Base-by-base conservation (phyloP, 1,284 basidiomycete genomes). In the Sanghuangporus weigelae region DNA sequence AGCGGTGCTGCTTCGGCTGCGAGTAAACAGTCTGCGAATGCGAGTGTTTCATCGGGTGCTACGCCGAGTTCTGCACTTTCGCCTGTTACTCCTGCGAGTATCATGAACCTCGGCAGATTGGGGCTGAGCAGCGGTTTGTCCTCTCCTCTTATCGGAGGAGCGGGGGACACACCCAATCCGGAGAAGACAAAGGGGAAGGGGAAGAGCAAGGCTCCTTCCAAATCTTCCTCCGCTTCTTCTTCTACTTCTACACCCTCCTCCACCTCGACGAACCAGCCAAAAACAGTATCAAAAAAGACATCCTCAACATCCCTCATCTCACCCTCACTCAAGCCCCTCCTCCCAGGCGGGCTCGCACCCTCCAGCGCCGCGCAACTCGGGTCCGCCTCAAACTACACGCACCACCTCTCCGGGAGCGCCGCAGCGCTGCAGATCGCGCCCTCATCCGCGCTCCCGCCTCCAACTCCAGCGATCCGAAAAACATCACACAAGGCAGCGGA, bases 401-500 rank as follows among this genome's bases (percentile, higher is more conserved):
- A 69, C 70, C 1, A 60, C 60, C 16, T 73, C 71, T 38, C 69
- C 5, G 53, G 68, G 35, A 40, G 61, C 5, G 62, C 70, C 0
- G 66, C 69, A n/a, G 63, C 71, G 16, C 51, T 69, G 39, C 53
- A 67, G 16, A 64, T 69, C 51, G 62, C 70, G 8, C 62, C 73
- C 0, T 66, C 68, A 35, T 63, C 69, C n/a, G 64, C 71, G 12
- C 68, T 69, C 63, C 68, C 68, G 35, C 72, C 69, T 57, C 76
- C 75, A 2, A 70, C 73, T 2, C 67, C 74, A 55, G 71, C 75
- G 36, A 75, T 82, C n/a, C 85, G 91, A 63, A 94, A 95, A 72
- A 92, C 92, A 0, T 96, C 95, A 0, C 96, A 99, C 77, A 98
- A 98, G 76, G 93, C 91, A 0, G 96, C 96, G 0, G 96, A 99